Conservation (phyloP, 2,329 filamentous ascomycete species). For the Arthrobotrys megalospora region DNA sequence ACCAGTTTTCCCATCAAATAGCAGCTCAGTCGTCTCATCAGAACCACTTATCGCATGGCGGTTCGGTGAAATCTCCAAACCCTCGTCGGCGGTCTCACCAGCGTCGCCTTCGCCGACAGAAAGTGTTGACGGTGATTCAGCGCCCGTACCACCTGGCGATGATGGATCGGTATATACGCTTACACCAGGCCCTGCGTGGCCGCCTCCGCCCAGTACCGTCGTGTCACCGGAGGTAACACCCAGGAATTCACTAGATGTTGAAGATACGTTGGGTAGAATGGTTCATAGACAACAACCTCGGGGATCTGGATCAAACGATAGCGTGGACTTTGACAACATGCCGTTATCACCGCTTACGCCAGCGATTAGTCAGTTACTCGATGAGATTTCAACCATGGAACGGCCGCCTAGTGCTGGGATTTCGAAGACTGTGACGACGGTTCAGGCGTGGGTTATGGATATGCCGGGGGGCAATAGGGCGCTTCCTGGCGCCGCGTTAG, state of each 20-base stretch:
- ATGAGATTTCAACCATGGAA: conserved; percentile 52
- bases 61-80: conserved; percentile 50
- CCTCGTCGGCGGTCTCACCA: conserved; percentile 29
- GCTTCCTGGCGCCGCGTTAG: conserved; percentile 13
- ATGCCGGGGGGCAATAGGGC: conserved; percentile 30
- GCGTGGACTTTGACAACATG: conserved; percentile 26
- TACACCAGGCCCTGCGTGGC: conserved; percentile 55
- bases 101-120: conserved; percentile 56
- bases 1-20: conserved; percentile 37
- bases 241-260: conserved; percentile 42
- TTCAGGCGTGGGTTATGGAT: conserved; percentile 59
- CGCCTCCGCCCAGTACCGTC: conserved; percentile 47
- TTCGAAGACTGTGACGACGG: conserved; percentile 46
- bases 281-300: conserved; percentile 21
- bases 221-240: conserved; percentile 54
- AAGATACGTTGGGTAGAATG: conserved; percentile 16
- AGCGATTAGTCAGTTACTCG: conserved; percentile 34
- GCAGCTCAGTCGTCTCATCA: not conserved
- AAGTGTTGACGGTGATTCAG: conserved; percentile 49
- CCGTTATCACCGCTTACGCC: conserved; percentile 40
- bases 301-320: conserved; percentile 32
- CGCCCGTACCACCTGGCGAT: conserved; percentile 42
- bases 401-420: conserved; percentile 41
- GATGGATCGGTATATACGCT: conserved; percentile 51
- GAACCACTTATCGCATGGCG: conserved; percentile 51